Evolutionary conservation across 495 filamentous ascomycete genomes (phyloP).

Genomic region (Podospora anserina): DNA sequence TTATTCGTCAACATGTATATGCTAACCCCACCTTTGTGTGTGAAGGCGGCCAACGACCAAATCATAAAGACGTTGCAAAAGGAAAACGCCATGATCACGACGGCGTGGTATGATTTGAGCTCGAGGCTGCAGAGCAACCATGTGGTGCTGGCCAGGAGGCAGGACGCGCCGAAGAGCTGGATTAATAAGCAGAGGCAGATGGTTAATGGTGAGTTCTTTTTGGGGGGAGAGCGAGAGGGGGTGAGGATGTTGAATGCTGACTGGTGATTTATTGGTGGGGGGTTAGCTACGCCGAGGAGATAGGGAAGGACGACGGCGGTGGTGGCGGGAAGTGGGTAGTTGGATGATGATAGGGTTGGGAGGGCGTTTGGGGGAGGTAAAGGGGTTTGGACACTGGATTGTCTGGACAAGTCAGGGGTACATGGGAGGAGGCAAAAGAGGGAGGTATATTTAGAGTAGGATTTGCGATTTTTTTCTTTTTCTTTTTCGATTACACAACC

Average conservation of each 20-base stretch:
- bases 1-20: background rate
- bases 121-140: conserved; percentile 84
- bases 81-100: conserved; percentile 80
- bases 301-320: conserved; percentile 39
- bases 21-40: background rate
- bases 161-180: conserved; percentile 83
- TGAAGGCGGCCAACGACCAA: conserved; percentile 54
- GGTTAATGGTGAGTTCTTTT: conserved; percentile 52
- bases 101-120: conserved; percentile 89
- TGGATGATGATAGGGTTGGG: background rate
- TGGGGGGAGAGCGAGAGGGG: too few species aligned
- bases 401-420: background rate
- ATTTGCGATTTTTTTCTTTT: background rate
- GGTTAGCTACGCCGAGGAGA: conserved; percentile 45
- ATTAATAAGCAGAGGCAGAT: conserved; percentile 80
- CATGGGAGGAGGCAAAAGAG: background rate
- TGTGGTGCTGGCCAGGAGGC: conserved; percentile 68
- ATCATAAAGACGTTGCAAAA: conserved; percentile 68
- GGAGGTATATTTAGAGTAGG: background rate
- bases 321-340: conserved; percentile 26
- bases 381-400: background rate
- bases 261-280: background rate
- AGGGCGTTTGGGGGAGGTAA: background rate
- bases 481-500: background rate
- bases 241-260: background rate